phyloP scores from a whole-genome alignment of 495 filamentous ascomycete species.

The Penicillium verhagenii region DNA sequence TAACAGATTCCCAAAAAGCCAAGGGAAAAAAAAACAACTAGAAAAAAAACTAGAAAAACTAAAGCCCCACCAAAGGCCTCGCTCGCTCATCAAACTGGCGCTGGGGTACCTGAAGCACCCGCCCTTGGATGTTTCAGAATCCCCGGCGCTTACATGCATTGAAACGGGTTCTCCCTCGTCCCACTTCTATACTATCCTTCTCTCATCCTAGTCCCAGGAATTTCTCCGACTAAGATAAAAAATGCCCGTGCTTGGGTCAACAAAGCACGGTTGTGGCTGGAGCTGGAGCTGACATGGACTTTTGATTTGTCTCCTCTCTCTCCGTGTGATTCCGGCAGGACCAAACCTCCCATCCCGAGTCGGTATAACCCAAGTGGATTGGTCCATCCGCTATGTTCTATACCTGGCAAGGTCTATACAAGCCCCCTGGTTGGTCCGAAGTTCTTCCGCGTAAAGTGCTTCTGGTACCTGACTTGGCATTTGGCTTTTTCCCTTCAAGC shows the following conservation, averaged over 20 bases:
- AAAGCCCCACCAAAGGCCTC: conserved; percentile 1
- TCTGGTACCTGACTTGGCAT: not conserved
- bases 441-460: conserved; percentile 9
- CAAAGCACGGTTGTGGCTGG: conserved; percentile 3
- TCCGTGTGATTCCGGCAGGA: not conserved
- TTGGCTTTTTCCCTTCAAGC: no score
- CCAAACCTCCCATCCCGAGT: not conserved
- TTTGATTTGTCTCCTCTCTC: not conserved
- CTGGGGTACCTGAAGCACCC: conserved; percentile 35
- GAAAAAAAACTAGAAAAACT: not conserved
- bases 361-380: not conserved
- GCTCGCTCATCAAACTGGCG: conserved; percentile 33
- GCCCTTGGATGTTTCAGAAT: conserved; percentile 33
- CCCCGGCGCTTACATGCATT: conserved; percentile 34
- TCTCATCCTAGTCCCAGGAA: conserved; percentile 1
- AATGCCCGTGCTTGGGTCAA: not conserved
- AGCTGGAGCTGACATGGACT: not conserved
- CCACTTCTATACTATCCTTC: conserved; percentile 1
- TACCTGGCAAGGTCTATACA: not conserved
- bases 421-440: conserved; percentile 1
- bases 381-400: no score
- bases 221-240: conserved; percentile 21
- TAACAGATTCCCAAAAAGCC: no score
- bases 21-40: no score
- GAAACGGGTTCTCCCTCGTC: conserved; percentile 15